Conservation (phyloP, 495 filamentous ascomycete genomes). For the Letharia columbiana region DNA sequence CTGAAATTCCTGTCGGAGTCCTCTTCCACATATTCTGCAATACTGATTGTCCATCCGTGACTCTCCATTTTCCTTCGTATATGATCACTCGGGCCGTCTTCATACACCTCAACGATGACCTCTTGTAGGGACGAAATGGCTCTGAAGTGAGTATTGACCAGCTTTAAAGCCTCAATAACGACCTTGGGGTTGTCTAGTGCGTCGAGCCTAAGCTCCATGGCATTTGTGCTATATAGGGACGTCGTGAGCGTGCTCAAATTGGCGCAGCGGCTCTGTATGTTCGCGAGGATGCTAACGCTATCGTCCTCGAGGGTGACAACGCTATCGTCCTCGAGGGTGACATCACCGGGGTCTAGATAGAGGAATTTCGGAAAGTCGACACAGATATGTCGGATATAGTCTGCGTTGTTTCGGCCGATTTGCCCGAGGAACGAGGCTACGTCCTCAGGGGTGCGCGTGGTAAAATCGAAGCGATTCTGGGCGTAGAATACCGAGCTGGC, state of each 20-base stretch:
- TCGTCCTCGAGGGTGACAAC: no score
- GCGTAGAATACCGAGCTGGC: slow-evolving; percentile 7
- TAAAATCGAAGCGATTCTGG: slow-evolving; percentile 10
- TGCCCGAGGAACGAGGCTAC: slow-evolving; percentile 6
- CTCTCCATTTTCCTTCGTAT: slow-evolving; percentile 2
- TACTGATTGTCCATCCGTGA: slow-evolving; percentile 5
- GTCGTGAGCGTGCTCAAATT: slow-evolving; percentile 2
- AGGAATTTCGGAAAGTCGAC: slow-evolving; percentile 2
- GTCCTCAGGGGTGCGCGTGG: slow-evolving; percentile 4
- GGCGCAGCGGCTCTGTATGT: slow-evolving; percentile 5
- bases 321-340: slow-evolving; percentile 8
- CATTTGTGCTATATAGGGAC: not conserved
- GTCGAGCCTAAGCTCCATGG: slow-evolving; percentile 1
- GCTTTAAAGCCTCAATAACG: slow-evolving; percentile 5
- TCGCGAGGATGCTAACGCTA: slow-evolving; percentile 1
- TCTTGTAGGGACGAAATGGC: slow-evolving; percentile 7
- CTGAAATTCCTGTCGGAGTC: not conserved
- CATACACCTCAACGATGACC: not conserved
- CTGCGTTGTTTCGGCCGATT: slow-evolving; percentile 11
- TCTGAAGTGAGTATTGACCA: slow-evolving; percentile 3
- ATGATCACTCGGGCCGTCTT: slow-evolving; percentile 5
- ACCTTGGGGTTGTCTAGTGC: not conserved
- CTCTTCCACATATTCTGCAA: not conserved
- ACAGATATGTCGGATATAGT: slow-evolving; percentile 7
- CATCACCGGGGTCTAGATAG: slow-evolving; percentile 2